Evolutionary conservation across 495 filamentous ascomycete species (phyloP).

Genomic region (Lichina pygmaea): DNA sequence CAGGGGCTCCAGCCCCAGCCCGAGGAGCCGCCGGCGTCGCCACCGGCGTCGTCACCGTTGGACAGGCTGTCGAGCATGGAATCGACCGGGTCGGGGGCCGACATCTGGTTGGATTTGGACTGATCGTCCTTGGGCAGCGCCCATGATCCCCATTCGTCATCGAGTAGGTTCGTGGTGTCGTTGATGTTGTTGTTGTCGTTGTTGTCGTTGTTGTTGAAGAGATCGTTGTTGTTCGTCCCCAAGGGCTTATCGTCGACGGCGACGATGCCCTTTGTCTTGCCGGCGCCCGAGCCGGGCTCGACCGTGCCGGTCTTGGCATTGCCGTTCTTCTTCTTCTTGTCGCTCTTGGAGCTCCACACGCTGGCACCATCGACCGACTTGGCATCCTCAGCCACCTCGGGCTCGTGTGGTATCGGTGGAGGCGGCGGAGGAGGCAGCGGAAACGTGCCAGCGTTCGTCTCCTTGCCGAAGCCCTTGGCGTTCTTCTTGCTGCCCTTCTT

Average conservation of each 20-base stretch:
- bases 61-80: no score
- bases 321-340: constrained; percentile 3
- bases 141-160: no score
- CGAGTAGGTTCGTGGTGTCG: no score
- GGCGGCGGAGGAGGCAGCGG: background rate
- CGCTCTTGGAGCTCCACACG: constrained; percentile 1
- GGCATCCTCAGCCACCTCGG: background rate
- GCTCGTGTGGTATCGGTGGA: background rate
- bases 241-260: background rate
- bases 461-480: background rate
- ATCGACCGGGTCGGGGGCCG: no score
- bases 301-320: background rate
- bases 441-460: background rate
- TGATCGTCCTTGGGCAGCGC: no score
- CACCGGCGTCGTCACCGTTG: background rate
- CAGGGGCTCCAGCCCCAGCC: background rate
- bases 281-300: background rate
- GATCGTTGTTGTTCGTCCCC: no score
- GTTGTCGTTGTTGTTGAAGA: no score
- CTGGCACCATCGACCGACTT: background rate
- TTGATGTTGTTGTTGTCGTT: no score
- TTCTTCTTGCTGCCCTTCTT: constrained; percentile 2
- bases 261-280: background rate
- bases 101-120: no score
- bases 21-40: background rate